Conservation (phyloP, 192 early-diverging fungal species). For the Podila verticillata region DNA sequence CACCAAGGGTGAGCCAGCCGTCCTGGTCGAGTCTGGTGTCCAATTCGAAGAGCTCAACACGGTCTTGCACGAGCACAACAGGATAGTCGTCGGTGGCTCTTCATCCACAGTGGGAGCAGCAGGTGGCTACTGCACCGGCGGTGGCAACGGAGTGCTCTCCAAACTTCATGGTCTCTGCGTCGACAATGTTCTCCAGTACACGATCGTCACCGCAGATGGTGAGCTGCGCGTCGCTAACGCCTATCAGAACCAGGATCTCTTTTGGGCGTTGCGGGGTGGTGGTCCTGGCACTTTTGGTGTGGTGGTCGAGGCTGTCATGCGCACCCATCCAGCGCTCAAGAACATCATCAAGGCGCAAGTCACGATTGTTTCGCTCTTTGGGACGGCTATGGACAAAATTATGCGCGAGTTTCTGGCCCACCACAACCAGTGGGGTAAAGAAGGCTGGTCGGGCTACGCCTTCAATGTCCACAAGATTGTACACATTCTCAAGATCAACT, state of each 20-base stretch:
- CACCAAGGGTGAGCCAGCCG: background rate
- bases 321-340: conserved; percentile 19
- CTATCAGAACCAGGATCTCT: conserved; percentile 60
- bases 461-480: too few relatives aligned
- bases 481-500: background rate
- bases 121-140: conserved; percentile 52
- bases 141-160: conserved; percentile 61
- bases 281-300: conserved; percentile 54
- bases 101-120: conserved; percentile 51
- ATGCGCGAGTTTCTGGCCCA: conserved; percentile 4
- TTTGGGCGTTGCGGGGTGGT: conserved; percentile 69
- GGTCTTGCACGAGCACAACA: conserved; percentile 40
- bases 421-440: conserved; percentile 17
- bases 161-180: conserved; percentile 57
- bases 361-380: background rate
- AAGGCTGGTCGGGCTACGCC: conserved; percentile 35
- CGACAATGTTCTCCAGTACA: conserved; percentile 62
- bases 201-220: conserved; percentile 62
- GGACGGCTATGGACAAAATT: conserved; percentile 6
- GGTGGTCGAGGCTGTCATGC: conserved; percentile 35
- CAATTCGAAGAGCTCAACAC: conserved; percentile 46
- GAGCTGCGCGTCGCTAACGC: conserved; percentile 45
- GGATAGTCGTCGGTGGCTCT: conserved; percentile 42
- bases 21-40: conserved; percentile 58
- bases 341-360: conserved; percentile 9